Evolutionary conservation across 2,329 filamentous ascomycete genomes (phyloP).

Genomic region (Dactylonectria macrodidyma): DNA sequence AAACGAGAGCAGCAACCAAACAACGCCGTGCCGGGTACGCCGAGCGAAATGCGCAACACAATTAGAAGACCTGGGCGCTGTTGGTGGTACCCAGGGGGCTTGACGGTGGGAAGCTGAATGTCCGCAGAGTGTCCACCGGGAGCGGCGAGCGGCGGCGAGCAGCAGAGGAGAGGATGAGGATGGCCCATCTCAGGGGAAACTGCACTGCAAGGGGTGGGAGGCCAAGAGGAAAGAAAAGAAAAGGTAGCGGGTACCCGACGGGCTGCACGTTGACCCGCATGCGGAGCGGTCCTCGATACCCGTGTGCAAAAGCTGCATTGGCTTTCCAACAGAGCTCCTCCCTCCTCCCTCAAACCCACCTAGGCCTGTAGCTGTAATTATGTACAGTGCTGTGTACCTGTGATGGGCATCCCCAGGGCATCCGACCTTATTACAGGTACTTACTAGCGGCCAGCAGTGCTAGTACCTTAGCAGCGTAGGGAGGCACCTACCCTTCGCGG

Average conservation of each 20-base stretch:
- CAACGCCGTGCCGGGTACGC: not conserved
- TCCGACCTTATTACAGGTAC: too few relatives aligned
- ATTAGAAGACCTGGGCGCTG: not conserved
- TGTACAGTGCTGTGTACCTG: too few relatives aligned
- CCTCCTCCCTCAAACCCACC: not conserved
- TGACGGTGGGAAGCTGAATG: conserved; percentile 26
- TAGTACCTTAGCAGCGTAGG: too few relatives aligned
- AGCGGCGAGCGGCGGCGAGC: not conserved
- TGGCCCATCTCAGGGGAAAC: conserved; percentile 24
- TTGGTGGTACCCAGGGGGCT: not conserved
- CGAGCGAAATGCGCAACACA: not conserved
- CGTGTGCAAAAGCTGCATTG: conserved; percentile 7
- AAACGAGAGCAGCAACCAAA: not conserved
- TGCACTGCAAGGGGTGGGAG: conserved; percentile 5
- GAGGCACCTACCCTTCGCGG: not conserved
- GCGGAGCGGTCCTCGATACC: conserved; percentile 25
- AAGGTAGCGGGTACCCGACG: conserved; percentile 30
- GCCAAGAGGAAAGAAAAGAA: not conserved
- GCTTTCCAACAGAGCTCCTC: not conserved
- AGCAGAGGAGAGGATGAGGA: not conserved
- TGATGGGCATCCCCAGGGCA: too few relatives aligned
- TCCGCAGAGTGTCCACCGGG: conserved; percentile 15
- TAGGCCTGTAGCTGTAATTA: too few relatives aligned
- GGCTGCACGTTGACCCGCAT: conserved; percentile 20
- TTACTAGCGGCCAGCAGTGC: too few relatives aligned